Evolutionary conservation across 345 rosid species (phyloP), one percentile per base, ranked within the genome.

Genomic region (Hirschfeldia incana): DNA sequence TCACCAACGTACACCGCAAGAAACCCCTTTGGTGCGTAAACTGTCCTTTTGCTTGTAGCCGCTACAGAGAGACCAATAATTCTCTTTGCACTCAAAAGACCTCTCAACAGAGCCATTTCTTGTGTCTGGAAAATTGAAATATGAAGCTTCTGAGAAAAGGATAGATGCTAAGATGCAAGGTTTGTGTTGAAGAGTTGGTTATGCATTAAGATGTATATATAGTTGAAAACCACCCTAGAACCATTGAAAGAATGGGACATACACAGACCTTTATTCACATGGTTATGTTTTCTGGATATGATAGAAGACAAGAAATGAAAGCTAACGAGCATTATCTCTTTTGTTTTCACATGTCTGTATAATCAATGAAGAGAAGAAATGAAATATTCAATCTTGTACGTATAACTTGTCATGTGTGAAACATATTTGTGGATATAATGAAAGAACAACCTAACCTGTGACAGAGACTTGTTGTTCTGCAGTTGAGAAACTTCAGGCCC

Each of bases 21-120:
- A 67, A 81, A 78, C n/a, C 87, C 89, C 33, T 82, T 86, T 1
- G 79, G 86, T 2, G 62, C 69, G 2, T 76, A 73, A n/a, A 6
- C 37, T 73, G 53, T 8, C 57, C 42, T 32, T 73, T 67, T 73
- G 55, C 16, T 67, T 3, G 79, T 59, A 10, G 60, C 82, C 13
- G 78, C 26, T 65, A 55, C 37, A 42, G 82, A 77, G 1, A 80
- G 81, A 34, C 77, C 78, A 0, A 78, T 11, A 1, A 70, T 37
- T 12, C 42, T 78, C 61, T 71, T 72, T 37, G 51, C 59, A 62
- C 77, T 63, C 42, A 79, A 67, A 0, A 74, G 29, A 58, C 63
- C n/a, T 65, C 72, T 78, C 1, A 55, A 11, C 7, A 65, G 65
- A 71, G 66, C 76, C 81, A 78, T 71, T 29, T 64, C 44, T 57